Base-by-base conservation (phyloP, 1,139 yeast genomes). In the Geotrichum siamense region DNA sequence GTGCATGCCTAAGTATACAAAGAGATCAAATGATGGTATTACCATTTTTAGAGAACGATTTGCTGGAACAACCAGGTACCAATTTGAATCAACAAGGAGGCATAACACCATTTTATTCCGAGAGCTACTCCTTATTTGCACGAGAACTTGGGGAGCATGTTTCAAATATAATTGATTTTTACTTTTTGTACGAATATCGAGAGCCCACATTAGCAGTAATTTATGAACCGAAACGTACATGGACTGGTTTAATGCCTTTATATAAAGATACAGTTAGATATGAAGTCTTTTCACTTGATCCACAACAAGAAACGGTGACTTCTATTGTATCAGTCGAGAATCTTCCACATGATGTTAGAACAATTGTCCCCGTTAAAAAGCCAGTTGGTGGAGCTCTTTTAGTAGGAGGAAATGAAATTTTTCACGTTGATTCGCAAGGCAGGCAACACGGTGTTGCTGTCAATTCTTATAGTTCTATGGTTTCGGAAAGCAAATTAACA, bases 361-460 rank as follows among this genome's bases (percentile, higher is more conserved):
- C 74, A 26, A 62, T 86, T 5, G 61, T 82, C 5, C 80, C 95
- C 0, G 68, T 86, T 30, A 72, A 77, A 1, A 64, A 68, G 2
- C 91, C 93, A 0, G 65, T 83, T 38, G 83, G 82, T 48, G 94
- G 94, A 1, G 70, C 81, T 36, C 65, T 87, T 13, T 61, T 87
- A 17, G 47, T 84, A 6, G 96, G 96, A 1, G 73, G 82, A 25
- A 87, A 89, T 58, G 86, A 82, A 53, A 55, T 89, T 13, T 66
- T 86, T 15, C 93, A 85, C 59, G 74, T 87, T 19, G 96, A 87
- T 58, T 78, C 85, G 42, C 79, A 93, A 2, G 96, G 96, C 8
- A 75, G 82, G 21, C 62, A 73, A 1, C 75, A 77, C 53, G 82
- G 89, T 31, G 68, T 82, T 1, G 79, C 82, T 1, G 77, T 82